phyloP scores from a whole-genome alignment of 768 basidiomycete species.

The Suillus discolor region DNA sequence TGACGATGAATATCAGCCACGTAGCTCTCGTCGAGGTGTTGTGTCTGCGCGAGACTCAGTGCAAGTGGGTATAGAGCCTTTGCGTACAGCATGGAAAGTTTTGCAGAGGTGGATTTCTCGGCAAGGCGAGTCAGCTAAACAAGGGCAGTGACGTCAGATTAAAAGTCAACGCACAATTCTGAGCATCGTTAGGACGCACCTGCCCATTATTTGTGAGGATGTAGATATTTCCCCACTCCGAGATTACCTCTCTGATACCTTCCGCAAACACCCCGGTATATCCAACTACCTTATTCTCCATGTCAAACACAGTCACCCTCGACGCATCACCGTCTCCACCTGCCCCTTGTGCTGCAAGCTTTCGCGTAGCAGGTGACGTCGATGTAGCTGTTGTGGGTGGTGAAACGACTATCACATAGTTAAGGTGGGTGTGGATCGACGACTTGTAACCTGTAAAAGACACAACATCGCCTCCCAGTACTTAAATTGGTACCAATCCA shows the following conservation, averaged over 20 bases:
- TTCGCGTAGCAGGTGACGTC: conserved; percentile 53
- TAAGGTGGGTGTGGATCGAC: conserved; percentile 73
- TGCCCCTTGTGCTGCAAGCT: conserved; percentile 23
- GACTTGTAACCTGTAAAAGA: conserved; percentile 49
- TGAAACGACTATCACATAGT: conserved; percentile 88
- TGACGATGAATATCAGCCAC: conserved; percentile 88
- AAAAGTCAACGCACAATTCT: not conserved
- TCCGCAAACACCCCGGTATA: conserved; percentile 80
- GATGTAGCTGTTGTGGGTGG: conserved; percentile 77
- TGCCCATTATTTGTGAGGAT: conserved; percentile 78
- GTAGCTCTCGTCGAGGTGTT: conserved; percentile 68
- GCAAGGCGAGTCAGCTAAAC: conserved; percentile 62
- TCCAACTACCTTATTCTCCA: conserved; percentile 88
- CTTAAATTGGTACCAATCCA: conserved; percentile 1
- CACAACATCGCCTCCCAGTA: not conserved
- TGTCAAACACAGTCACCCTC: conserved; percentile 86
- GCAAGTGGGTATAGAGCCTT: conserved; percentile 81
- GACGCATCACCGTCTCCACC: conserved; percentile 57
- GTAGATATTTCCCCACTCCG: conserved; percentile 80
- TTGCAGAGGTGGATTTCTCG: conserved; percentile 82
- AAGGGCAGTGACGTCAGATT: conserved; percentile 2
- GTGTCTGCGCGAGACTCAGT: conserved; percentile 79
- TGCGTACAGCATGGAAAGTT: conserved; percentile 83
- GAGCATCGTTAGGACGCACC: conserved; percentile 42
- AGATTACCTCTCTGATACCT: conserved; percentile 83